These are phyloP conservation scores for Coemansia sp. DNA, from an alignment of 192 early-diverging fungal genomes.

Conservation along the genomic window DNA sequence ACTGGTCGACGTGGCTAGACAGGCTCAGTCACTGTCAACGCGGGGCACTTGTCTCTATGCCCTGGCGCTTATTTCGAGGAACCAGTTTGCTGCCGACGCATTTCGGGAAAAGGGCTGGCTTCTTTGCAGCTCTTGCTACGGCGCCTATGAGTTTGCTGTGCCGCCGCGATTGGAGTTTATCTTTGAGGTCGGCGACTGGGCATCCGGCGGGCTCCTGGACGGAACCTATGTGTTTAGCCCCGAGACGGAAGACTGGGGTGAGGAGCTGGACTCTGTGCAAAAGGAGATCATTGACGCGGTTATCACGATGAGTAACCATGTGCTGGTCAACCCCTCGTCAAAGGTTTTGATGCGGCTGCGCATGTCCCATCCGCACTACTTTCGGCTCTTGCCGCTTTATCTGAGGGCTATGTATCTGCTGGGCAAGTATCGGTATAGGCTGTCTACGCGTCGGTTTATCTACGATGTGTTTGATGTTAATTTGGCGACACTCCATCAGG, in stretches of 20 bases:
- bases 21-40: constrained; percentile 32
- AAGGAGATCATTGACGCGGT: constrained; percentile 47
- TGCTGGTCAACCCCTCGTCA: constrained; percentile 41
- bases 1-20: constrained; percentile 28
- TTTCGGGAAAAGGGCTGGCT: constrained; percentile 50
- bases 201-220: constrained; percentile 21
- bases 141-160: constrained; percentile 50
- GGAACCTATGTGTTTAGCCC: constrained; percentile 37
- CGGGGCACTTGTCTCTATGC: constrained; percentile 50
- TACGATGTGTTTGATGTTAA: constrained; percentile 54
- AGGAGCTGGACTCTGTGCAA: constrained; percentile 51
- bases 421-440: constrained; percentile 50
- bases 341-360: constrained; percentile 49
- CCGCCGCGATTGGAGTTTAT: constrained; percentile 35
- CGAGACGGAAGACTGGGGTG: constrained; percentile 9
- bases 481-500: constrained; percentile 32
- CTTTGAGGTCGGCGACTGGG: constrained; percentile 43
- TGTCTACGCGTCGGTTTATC: constrained; percentile 44
- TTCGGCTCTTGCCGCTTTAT: constrained; percentile 42
- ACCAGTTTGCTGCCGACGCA: constrained; percentile 44
- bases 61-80: constrained; percentile 44
- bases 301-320: constrained; percentile 45
- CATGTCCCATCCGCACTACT: constrained; percentile 54
- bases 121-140: constrained; percentile 43
- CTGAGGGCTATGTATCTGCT: constrained; percentile 33